A percentile compares a stretch with the other conserved stretches of the same genome.
Evolutionary conservation across 768 basidiomycete genomes (phyloP).

Genomic region (Butyriboletus loyo): DNA sequence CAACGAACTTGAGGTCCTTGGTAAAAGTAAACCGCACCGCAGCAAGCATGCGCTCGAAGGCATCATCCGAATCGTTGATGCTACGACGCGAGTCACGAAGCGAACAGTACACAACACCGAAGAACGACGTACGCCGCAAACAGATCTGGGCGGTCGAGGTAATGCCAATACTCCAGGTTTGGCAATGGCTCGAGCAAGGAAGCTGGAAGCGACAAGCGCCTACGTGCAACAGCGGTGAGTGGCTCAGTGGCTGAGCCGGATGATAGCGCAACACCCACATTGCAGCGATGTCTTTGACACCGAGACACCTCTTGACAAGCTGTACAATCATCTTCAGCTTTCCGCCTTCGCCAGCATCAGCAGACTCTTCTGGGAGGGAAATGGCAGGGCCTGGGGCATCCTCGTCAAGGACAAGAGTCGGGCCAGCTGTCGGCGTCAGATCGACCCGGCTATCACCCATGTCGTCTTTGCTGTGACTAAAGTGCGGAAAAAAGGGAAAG

Average conservation of each 20-base stretch:
- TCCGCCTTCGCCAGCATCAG: constrained; percentile 79
- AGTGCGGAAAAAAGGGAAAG: not conserved
- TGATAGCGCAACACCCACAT: constrained; percentile 54
- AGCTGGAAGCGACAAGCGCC: constrained; percentile 90
- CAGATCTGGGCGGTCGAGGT: constrained; percentile 85
- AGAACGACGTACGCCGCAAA: constrained; percentile 77
- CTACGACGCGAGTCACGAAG: constrained; percentile 38
- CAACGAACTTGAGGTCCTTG: constrained; percentile 92
- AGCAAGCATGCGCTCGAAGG: constrained; percentile 95
- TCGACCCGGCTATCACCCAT: constrained; percentile 22
- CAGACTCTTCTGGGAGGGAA: constrained; percentile 68
- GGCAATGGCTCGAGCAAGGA: constrained; percentile 92
- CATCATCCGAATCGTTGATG: constrained; percentile 88
- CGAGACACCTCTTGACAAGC: constrained; percentile 86
- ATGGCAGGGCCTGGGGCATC: constrained; percentile 56
- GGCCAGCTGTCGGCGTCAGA: constrained; percentile 4
- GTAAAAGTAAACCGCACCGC: constrained; percentile 85
- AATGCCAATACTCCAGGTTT: constrained; percentile 96
- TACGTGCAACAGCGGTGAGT: constrained; percentile 32
- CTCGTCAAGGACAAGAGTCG: constrained; percentile 36
- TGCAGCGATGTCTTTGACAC: constrained; percentile 92
- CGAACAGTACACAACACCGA: not conserved
- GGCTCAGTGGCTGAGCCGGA: constrained; percentile 3
- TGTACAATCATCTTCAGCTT: constrained; percentile 93
- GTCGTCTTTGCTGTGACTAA: not conserved